phyloP scores from a whole-genome alignment of 169 alveolate genomes.

The Plasmodium gallinaceum region DNA sequence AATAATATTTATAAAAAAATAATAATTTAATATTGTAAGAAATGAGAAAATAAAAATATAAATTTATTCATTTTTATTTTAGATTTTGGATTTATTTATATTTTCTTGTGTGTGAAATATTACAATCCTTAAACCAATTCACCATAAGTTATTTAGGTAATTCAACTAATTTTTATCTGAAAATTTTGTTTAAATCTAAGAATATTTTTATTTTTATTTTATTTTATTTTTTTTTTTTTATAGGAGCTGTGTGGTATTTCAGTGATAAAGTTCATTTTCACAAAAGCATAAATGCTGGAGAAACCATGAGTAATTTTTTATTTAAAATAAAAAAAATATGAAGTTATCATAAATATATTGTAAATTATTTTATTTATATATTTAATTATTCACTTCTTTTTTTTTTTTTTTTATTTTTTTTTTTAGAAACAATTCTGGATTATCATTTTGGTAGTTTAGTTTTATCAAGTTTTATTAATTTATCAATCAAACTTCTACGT shows the following conservation, averaged over 20 bases:
- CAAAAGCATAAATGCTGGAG: slow-evolving; percentile 9
- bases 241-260: slow-evolving; percentile 69
- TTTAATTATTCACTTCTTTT: not conserved
- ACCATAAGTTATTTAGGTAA: slow-evolving; percentile 60
- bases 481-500: slow-evolving; percentile 35
- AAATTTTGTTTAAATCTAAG: not conserved
- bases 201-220: not conserved
- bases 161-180: not conserved
- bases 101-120: slow-evolving; percentile 50
- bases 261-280: slow-evolving; percentile 32
- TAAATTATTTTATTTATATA: not conserved
- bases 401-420: slow-evolving; percentile 3
- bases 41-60: not conserved
- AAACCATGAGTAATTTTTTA: slow-evolving; percentile 53
- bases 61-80: not conserved
- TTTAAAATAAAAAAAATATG: not conserved
- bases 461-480: slow-evolving; percentile 54
- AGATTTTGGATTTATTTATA: slow-evolving; percentile 50
- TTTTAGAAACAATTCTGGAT: slow-evolving; percentile 45
- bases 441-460: slow-evolving; percentile 62
- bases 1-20: not conserved
- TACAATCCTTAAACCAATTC: slow-evolving; percentile 62
- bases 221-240: not conserved
- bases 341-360: not conserved
- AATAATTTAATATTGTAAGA: too few species aligned